Evolutionary conservation across 1,284 basidiomycete genomes (phyloP), one percentile per base, ranked within the genome.

Genomic region (Microbotryomycetes sp.): DNA sequence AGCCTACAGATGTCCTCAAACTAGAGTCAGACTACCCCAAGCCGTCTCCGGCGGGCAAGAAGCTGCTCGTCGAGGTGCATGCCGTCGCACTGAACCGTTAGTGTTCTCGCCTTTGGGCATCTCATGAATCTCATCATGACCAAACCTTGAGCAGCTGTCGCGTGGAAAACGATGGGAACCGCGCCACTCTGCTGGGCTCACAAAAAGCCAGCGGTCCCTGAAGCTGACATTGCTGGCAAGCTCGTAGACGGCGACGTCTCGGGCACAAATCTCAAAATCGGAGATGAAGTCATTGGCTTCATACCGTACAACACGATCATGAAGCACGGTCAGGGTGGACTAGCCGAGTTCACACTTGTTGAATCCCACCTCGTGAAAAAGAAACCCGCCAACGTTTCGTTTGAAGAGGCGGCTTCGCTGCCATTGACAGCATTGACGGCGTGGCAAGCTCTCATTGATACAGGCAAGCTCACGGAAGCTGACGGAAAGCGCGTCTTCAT

Each of bases 271-370:
- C 83, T 83, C 68, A 74, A 75, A 2, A 73, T 75, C 11, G 86
- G 85, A 0, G 83, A 87, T 61, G 76, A 79, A 49, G 81, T 88
- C 1, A 83, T 82, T 69, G 86, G 85, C 4, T 54, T 68, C 41
- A 59, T 60, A 45, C 48, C 59, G 3, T 58, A 57, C 15, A 41
- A 52, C 35, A 41, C 35, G 9, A 18, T 57, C 15, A 54, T 55
- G 51, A 65, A 61, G 46, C 45, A 47, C 5, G 66, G 66, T 2
- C 30, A 52, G 26, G 66, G 66, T 4, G 59, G 52, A 18, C 55
- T 68, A 23, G 66, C 66, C 28, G 61, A 68, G 35, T 68, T 62
- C 46, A 30, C 54, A 3, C 30, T 65, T 21, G 59, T 59, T 45
- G 48, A 45, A 21, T 49, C 56, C 18, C 3, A 55, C 6, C 48